These are phyloP conservation scores for Colletotrichum sp. DNA, from an alignment of 2,329 filamentous ascomycete genomes.

Conservation along the genomic window DNA sequence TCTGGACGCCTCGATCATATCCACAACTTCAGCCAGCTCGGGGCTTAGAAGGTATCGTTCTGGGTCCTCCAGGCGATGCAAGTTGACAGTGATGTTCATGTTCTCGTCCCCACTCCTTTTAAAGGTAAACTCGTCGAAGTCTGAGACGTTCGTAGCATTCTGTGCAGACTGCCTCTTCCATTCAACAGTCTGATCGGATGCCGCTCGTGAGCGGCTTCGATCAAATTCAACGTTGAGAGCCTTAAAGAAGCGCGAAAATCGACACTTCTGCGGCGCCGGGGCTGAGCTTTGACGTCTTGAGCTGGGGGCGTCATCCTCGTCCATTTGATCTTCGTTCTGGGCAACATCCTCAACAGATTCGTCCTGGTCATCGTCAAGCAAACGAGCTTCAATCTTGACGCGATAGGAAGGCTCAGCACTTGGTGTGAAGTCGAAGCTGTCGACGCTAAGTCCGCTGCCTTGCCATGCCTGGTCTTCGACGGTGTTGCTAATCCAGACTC, in stretches of 20 bases:
- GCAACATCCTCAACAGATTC: slow-evolving; percentile 27
- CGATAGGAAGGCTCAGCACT: slow-evolving; percentile 81
- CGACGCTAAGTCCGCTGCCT: slow-evolving; percentile 67
- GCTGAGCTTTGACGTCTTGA: slow-evolving; percentile 39
- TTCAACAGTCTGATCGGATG: slow-evolving; percentile 67
- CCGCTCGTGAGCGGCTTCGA: slow-evolving; percentile 61
- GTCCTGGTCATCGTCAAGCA: slow-evolving; percentile 74
- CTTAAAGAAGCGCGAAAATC: slow-evolving; percentile 83
- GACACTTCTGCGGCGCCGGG: slow-evolving; percentile 49
- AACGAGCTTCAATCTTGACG: slow-evolving; percentile 88
- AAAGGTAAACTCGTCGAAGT: slow-evolving; percentile 92
- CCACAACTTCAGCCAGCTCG: slow-evolving; percentile 81
- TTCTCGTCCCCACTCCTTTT: slow-evolving; percentile 93
- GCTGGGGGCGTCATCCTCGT: slow-evolving; percentile 27
- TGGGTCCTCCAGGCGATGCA: slow-evolving; percentile 82
- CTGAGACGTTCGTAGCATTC: slow-evolving; percentile 63
- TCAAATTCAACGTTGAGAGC: slow-evolving; percentile 79
- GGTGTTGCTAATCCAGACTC: slow-evolving; percentile 95
- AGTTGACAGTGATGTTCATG: slow-evolving; percentile 86
- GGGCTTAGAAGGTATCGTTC: slow-evolving; percentile 84
- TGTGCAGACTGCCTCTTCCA: slow-evolving; percentile 82
- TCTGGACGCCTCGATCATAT: slow-evolving; percentile 85
- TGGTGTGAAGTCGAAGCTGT: slow-evolving; percentile 82
- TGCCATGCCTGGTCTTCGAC: slow-evolving; percentile 97
- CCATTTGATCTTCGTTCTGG: slow-evolving; percentile 51